Percentiles rank a stretch among this genome's conserved stretches.
phyloP scores from a whole-genome alignment of 495 filamentous ascomycete species.

The Penicillium daleae region DNA sequence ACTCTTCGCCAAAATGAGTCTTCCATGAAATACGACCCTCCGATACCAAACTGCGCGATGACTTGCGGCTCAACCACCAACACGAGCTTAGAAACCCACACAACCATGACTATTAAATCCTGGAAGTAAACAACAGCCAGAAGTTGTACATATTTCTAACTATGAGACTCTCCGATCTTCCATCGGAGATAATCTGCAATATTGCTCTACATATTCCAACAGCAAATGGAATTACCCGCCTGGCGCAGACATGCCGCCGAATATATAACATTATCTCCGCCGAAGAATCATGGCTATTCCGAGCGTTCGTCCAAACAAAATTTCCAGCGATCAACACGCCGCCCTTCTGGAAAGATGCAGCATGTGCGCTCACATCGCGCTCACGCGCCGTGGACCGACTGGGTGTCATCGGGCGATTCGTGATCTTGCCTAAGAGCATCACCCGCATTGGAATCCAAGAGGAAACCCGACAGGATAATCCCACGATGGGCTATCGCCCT shows the following conservation, averaged over 20 bases:
- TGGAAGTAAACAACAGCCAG: neutral
- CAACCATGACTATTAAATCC: neutral
- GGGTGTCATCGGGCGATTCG: conserved; percentile 58
- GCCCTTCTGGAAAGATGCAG: conserved; percentile 55
- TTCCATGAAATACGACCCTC: neutral
- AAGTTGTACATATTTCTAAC: neutral
- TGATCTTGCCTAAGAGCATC: conserved; percentile 46
- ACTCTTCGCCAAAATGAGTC: neutral
- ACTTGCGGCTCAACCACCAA: neutral
- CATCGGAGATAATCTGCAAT: conserved; percentile 63
- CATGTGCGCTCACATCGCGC: conserved; percentile 59
- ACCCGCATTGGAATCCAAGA: conserved; percentile 34
- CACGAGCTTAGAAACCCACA: neutral
- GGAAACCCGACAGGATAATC: conserved; percentile 44
- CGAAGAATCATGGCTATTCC: conserved; percentile 60
- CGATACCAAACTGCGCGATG: neutral
- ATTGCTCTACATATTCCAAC: conserved; percentile 58
- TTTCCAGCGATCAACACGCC: conserved; percentile 53
- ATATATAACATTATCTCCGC: conserved; percentile 53
- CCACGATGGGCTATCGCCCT: conserved; percentile 67
- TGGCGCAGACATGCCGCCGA: conserved; percentile 55
- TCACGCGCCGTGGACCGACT: conserved; percentile 63
- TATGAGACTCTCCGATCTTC: conserved; percentile 55
- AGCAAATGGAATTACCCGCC: conserved; percentile 47
- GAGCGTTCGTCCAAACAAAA: conserved; percentile 53